phyloP scores from a whole-genome alignment of 2,329 filamentous ascomycete genomes.

The Akanthomyces dipterigenus region DNA sequence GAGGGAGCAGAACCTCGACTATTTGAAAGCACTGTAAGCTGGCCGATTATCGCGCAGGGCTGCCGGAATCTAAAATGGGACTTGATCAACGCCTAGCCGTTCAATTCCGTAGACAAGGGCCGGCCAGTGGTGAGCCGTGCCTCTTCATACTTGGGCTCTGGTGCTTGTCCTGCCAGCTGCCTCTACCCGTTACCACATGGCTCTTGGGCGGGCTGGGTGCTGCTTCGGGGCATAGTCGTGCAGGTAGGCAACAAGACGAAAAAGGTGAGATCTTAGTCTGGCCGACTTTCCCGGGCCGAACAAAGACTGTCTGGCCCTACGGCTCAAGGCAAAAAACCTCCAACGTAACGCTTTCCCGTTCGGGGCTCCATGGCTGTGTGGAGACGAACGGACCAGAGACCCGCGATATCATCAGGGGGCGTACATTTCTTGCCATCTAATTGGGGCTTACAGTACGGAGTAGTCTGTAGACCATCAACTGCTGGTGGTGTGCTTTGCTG shows the following conservation, averaged over 20 bases:
- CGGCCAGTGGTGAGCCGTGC: neutral
- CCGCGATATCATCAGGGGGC: neutral
- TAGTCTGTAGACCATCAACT: neutral
- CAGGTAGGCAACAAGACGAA: neutral
- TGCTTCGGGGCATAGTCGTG: neutral
- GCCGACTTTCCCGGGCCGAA: slow-evolving; percentile 1
- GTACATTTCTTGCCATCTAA: too few species aligned
- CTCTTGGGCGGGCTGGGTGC: neutral
- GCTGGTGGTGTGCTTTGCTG: too few species aligned
- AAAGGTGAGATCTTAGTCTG: slow-evolving; percentile 6
- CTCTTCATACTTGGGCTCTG: neutral
- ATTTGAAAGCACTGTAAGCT: slow-evolving; percentile 6
- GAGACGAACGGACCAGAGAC: neutral
- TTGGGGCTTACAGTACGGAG: neutral
- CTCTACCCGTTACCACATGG: neutral
- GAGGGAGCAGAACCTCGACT: neutral
- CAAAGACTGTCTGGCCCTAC: neutral
- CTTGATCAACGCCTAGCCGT: slow-evolving; percentile 7
- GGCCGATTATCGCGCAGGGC: neutral
- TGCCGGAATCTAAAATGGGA: slow-evolving; percentile 2
- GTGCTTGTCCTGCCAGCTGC: neutral
- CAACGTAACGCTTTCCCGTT: slow-evolving; percentile 9
- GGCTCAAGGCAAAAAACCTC: neutral
- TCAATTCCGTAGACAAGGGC: slow-evolving; percentile 4
- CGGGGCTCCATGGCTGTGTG: neutral